Evolutionary conservation across 371 early-diverging fungal genomes (phyloP).

Genomic region (Apophysomyces ossiformis): DNA sequence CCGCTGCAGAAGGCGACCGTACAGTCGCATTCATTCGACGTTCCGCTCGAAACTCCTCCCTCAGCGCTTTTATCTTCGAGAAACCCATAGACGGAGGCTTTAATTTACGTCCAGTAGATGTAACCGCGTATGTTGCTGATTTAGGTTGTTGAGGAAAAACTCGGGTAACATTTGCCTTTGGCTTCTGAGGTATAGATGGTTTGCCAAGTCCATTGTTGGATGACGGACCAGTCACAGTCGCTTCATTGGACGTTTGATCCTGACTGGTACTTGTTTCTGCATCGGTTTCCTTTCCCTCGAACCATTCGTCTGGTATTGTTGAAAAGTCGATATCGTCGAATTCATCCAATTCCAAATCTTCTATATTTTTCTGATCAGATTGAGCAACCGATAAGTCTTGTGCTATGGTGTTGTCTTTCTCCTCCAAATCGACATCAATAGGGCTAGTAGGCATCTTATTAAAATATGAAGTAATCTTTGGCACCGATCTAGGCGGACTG

Average conservation of each 20-base stretch:
- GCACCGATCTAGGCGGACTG: constrained; percentile 2
- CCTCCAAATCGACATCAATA: background rate
- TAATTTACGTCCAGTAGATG: constrained; percentile 44
- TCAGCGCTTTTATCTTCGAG: constrained; percentile 37
- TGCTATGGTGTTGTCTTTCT: background rate
- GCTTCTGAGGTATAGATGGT: background rate
- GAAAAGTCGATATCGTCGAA: constrained; percentile 44
- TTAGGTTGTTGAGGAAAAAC: constrained; percentile 22
- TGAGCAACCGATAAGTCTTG: constrained; percentile 1
- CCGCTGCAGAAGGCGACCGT: constrained; percentile 46
- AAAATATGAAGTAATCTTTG: constrained; percentile 26
- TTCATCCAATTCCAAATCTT: constrained; percentile 23
- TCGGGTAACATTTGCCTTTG: constrained; percentile 19
- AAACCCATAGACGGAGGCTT: constrained; percentile 50
- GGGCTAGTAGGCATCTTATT: background rate
- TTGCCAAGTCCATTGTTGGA: background rate
- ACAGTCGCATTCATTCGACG: constrained; percentile 37
- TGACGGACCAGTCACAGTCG: background rate
- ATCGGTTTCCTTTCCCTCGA: constrained; percentile 18
- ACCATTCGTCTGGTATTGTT: constrained; percentile 47
- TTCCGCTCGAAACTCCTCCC: constrained; percentile 42
- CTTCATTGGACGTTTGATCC: background rate
- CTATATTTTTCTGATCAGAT: background rate
- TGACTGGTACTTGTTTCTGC: background rate
- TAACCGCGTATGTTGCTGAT: constrained; percentile 42